Evolutionary conservation across 441 rosid species (phyloP), one percentile per base, ranked within the genome.

Genomic region (Populus tomentosa): DNA sequence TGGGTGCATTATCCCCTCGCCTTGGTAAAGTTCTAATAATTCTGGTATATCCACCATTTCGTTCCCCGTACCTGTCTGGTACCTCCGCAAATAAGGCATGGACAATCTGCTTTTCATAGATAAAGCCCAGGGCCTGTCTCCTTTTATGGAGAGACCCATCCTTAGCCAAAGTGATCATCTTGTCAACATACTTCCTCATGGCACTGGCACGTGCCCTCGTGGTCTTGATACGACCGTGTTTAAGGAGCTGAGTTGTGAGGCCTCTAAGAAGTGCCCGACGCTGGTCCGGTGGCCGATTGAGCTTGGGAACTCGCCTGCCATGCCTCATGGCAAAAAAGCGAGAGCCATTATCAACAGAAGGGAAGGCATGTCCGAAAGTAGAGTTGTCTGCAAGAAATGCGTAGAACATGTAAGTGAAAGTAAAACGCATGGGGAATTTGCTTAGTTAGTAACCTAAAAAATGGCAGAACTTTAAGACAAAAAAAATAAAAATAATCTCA

Each of bases 1-100:
- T 95, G 7, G 99, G 99, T 13, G 99, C 99, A 88, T 95, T 95
- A 80, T 95, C 99, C 32, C 99, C 99, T 77, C 98, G 82, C 86
- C 98, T 87, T 3, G 99, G 98, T 53, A 95, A 84, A 67, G 97
- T 93, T 80, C 98, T 91, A 67, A 93, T 88, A 76, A 95, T 95
- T 79, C 99, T 86, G 9, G 98, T 95, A 28, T 95, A 95, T 6
- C 99, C 99, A 40, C 99, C 99, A 76, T 93, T 89, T 61, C 98
- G 83, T 1, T 92, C 96, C 1, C 99, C 98, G 32, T 95, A 93
- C 76, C 99, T 86, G 2, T 90, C 99, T 1, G 70, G 96, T 20
- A 93, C 98, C 81, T 95, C 98, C 0, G 95, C 92, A 71, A 93
- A 93, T 79, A 95, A 76, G 3, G 99, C 99, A 46, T 91, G 97